These are phyloP conservation scores for Neonectria punicea DNA, from an alignment of 2,329 filamentous ascomycete species.

Conservation along the genomic window DNA sequence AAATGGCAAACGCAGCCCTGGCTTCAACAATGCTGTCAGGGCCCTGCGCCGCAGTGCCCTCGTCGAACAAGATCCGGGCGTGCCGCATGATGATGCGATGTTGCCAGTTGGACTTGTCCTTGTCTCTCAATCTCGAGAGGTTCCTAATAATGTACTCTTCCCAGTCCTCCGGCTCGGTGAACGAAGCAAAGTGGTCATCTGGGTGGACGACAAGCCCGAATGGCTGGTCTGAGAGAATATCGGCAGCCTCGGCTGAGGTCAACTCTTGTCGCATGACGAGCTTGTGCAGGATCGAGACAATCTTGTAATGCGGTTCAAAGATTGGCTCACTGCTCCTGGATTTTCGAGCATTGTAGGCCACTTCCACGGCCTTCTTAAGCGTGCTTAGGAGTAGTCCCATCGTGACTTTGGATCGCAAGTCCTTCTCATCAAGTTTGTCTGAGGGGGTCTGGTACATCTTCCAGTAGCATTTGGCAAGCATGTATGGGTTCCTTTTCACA, in stretches of 20 bases:
- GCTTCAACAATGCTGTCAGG: conserved; percentile 71
- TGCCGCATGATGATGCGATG: conserved; percentile 88
- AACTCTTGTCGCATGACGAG: conserved; percentile 70
- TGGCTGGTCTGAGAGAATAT: conserved; percentile 66
- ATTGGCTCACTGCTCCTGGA: conserved; percentile 77
- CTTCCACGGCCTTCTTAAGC: conserved; percentile 62
- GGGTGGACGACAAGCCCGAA: conserved; percentile 54
- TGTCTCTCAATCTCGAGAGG: conserved; percentile 65
- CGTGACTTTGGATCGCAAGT: conserved; percentile 47
- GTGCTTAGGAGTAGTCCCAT: conserved; percentile 56
- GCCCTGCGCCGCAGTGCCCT: conserved; percentile 50
- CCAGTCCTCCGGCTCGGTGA: conserved; percentile 66
- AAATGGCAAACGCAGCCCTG: conserved; percentile 81
- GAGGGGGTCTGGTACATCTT: conserved; percentile 68
- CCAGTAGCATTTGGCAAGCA: conserved; percentile 71
- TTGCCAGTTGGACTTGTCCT: conserved; percentile 95
- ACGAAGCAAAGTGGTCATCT: conserved; percentile 49
- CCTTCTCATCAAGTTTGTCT: conserved; percentile 56
- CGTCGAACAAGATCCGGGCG: conserved; percentile 64
- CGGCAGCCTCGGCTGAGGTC: conserved; percentile 58
- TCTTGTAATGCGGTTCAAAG: conserved; percentile 92
- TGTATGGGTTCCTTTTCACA: conserved; percentile 62
- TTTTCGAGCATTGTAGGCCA: conserved; percentile 63
- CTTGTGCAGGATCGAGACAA: conserved; percentile 84
- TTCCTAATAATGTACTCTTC: conserved; percentile 64